Base-by-base conservation (phyloP, 164 flowering plant species). In the Nelumbo lutea region DNA sequence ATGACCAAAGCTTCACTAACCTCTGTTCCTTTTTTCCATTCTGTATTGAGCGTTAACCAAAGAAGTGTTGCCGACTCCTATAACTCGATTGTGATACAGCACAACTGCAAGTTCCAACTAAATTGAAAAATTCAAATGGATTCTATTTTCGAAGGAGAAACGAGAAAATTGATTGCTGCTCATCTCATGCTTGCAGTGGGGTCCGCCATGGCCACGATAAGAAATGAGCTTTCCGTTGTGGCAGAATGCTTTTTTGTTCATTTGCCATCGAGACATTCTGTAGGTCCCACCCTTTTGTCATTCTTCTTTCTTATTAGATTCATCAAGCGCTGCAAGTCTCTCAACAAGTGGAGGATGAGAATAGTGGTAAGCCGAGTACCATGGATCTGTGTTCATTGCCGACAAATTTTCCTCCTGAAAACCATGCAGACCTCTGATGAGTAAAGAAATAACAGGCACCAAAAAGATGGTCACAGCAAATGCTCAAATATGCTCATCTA, bases 311-410 rank as follows among this genome's bases (percentile, higher is more conserved):
- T 89, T 93, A 59, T 81, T 95, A 13, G 84, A 45, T 66, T 76
- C 82, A 74, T 89, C 98, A 10, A 96, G 70, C 0, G 96, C 98
- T 38, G 85, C 86, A 71, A 93, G 78, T 75, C 98, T 91, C 72
- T 96, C 99, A 50, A 90, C 97, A 9, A 90, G 90, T 14, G 97
- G 97, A 64, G 99, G 98, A 78, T 93, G 98, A 70, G 97, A 96
- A 74, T 89, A 90, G 79, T 96, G 99, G 78, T 96, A 96, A 2
- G 98, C 96, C 0, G 99, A 92, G 76, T 93, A 96, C 98, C 96
- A 96, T 43, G 95, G 95, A 78, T 93, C 99, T 4, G 97, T 90
- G 66, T 93, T 96, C 98, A 96, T 93, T 0, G 99, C 86, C 1
- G 99, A 90, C 75, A 93, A 75, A 73, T 96, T 96, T 75, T 96